A percentile compares a stretch with the other conserved stretches of the same genome.
phyloP scores from a whole-genome alignment of 768 basidiomycete species.

The Saitozyma sp. region DNA sequence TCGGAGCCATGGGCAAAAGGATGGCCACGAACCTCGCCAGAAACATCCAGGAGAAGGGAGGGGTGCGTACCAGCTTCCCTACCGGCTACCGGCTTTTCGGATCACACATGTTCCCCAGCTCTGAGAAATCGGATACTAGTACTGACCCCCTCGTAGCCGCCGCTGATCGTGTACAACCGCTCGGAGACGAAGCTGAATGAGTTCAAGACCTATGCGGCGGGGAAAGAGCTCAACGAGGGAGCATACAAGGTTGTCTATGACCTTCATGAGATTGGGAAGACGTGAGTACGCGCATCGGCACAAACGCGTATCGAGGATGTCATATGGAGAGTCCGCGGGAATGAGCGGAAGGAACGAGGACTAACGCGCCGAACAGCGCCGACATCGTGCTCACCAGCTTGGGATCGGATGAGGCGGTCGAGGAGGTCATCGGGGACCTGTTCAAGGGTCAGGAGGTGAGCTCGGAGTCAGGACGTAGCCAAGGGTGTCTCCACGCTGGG shows the following conservation, averaged over 20 bases:
- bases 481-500: not conserved
- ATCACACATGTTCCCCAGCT: not conserved
- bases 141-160: conserved; percentile 54
- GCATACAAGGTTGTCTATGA: conserved; percentile 62
- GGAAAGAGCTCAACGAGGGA: conserved; percentile 61
- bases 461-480: not conserved
- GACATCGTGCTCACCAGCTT: conserved; percentile 77
- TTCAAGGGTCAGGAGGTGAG: conserved; percentile 63
- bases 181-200: conserved; percentile 50
- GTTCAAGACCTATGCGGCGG: conserved; percentile 63
- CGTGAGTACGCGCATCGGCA: conserved; percentile 38
- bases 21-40: conserved; percentile 81
- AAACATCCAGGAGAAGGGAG: conserved; percentile 32
- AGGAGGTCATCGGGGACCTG: conserved; percentile 64
- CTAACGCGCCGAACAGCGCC: conserved; percentile 52
- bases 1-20: conserved; percentile 63
- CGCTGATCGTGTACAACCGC: conserved; percentile 78
- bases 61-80: conserved; percentile 4
- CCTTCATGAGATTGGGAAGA: conserved; percentile 62
- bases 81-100: not conserved
- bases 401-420: conserved; percentile 69
- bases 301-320: not conserved
- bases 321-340: not conserved
- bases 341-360: no score
- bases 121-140: conserved; percentile 43